Evolutionary conservation across 2,329 filamentous ascomycete genomes (phyloP).

Genomic region (Lecanoromycetidae sp.): DNA sequence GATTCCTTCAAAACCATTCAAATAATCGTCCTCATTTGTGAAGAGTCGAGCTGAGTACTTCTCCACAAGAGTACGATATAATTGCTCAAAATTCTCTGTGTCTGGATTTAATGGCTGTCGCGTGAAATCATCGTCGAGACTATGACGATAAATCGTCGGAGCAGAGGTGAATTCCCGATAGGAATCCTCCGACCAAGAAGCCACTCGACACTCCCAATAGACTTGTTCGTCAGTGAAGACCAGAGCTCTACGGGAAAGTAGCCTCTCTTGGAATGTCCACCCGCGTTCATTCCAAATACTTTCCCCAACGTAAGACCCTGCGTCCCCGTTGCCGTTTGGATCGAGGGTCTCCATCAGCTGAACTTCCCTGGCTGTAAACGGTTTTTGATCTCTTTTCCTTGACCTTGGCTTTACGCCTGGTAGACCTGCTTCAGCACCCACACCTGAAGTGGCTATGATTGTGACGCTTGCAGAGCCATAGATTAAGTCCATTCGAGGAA

Average conservation of each 20-base stretch:
- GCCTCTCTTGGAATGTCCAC: constrained; percentile 21
- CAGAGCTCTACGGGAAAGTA: constrained; percentile 17
- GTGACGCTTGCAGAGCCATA: constrained; percentile 2
- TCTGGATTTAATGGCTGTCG: not conserved
- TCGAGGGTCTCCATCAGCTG: not conserved
- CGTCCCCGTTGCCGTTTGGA: not conserved
- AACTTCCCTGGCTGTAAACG: not conserved
- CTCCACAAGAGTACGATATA: not conserved
- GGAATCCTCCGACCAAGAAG: not conserved
- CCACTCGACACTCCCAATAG: not conserved
- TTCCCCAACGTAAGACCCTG: not conserved
- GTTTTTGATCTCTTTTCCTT: not conserved
- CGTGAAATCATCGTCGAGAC: not conserved
- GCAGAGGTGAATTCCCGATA: not conserved
- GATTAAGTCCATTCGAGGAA: constrained; percentile 2
- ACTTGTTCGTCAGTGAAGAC: constrained; percentile 20
- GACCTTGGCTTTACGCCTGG: not conserved
- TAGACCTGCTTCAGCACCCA: not conserved
- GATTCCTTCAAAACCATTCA: not conserved
- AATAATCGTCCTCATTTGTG: not conserved
- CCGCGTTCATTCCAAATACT: constrained; percentile 12
- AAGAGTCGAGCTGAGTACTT: not conserved
- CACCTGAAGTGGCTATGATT: not conserved
- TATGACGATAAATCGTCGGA: not conserved
- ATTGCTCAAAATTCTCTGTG: not conserved